A percentile compares a stretch with the other conserved stretches of the same genome.
These are phyloP conservation scores for Rubia peregrina DNA, from an alignment of 305 asterid species.

Conservation along the genomic window DNA sequence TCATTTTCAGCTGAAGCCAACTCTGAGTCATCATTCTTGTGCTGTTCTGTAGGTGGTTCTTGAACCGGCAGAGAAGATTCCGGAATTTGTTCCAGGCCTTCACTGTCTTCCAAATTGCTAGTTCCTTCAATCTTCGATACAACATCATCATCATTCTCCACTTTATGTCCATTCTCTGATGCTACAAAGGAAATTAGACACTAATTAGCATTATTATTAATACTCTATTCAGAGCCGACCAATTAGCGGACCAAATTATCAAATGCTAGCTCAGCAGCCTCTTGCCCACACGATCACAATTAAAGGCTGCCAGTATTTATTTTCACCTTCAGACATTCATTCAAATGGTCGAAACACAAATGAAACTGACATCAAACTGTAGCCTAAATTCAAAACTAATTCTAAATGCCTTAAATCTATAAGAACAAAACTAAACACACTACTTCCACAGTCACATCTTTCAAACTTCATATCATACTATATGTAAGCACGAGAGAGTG, in stretches of 20 bases:
- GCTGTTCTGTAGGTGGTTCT: conserved; percentile 25
- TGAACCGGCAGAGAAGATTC: conserved; percentile 27
- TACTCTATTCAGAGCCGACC: not conserved
- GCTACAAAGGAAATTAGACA: conserved; percentile 22
- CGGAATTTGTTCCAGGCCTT: conserved; percentile 29
- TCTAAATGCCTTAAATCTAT: not conserved
- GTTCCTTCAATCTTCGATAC: conserved; percentile 24
- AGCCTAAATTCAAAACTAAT: not conserved
- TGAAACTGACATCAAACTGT: not conserved
- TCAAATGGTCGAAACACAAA: not conserved
- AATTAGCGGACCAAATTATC: not conserved
- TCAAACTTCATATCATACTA: not conserved
- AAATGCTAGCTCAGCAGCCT: not conserved
- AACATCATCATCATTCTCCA: conserved; percentile 16
- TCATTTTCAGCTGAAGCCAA: conserved; percentile 28
- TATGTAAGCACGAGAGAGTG: not conserved
- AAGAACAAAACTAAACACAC: not conserved
- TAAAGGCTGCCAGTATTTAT: not conserved
- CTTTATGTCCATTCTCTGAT: conserved; percentile 53
- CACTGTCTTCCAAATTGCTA: conserved; percentile 20
- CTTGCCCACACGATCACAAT: not conserved
- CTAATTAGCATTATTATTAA: not conserved
- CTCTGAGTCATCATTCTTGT: conserved; percentile 13
- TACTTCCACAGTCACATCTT: not conserved
- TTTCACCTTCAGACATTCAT: not conserved